phyloP scores from a whole-genome alignment of 495 filamentous ascomycete genomes.

The Penicillium parvum region DNA sequence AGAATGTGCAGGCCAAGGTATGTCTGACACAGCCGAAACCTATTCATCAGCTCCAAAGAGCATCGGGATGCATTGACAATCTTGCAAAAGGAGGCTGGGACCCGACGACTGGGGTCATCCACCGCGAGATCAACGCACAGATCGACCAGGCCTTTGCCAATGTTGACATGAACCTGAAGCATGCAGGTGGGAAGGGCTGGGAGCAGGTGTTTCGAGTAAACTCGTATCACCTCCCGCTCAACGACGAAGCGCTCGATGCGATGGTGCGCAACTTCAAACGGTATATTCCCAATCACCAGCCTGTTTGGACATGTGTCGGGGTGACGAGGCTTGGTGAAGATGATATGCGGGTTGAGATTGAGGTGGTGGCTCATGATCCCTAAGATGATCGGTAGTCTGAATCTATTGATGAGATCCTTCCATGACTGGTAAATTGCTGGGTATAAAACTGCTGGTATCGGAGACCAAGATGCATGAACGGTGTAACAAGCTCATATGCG shows the following conservation, averaged over 20 bases:
- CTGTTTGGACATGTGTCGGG: slow-evolving; percentile 48
- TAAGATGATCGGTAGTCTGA: not conserved
- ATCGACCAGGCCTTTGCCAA: slow-evolving; percentile 54
- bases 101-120: slow-evolving; percentile 31
- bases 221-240: slow-evolving; percentile 43
- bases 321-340: slow-evolving; percentile 39
- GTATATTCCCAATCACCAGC: slow-evolving; percentile 48
- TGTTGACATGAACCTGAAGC: slow-evolving; percentile 41
- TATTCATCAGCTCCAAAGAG: not conserved
- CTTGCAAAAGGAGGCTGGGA: slow-evolving; percentile 51
- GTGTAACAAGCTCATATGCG: not conserved
- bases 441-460: not conserved
- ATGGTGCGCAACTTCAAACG: slow-evolving; percentile 46
- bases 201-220: slow-evolving; percentile 49
- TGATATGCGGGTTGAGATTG: slow-evolving; percentile 54
- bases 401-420: slow-evolving; percentile 2
- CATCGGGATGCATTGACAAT: not conserved
- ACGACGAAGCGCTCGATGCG: slow-evolving; percentile 33
- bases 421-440: too few species aligned
- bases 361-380: slow-evolving; percentile 45
- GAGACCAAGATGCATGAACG: not conserved
- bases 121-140: slow-evolving; percentile 39
- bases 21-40: not conserved
- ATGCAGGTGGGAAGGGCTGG: slow-evolving; percentile 56
- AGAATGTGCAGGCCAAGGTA: slow-evolving; percentile 52